phyloP scores from a whole-genome alignment of 306 rosid genomes.

The Casuarina glauca region DNA sequence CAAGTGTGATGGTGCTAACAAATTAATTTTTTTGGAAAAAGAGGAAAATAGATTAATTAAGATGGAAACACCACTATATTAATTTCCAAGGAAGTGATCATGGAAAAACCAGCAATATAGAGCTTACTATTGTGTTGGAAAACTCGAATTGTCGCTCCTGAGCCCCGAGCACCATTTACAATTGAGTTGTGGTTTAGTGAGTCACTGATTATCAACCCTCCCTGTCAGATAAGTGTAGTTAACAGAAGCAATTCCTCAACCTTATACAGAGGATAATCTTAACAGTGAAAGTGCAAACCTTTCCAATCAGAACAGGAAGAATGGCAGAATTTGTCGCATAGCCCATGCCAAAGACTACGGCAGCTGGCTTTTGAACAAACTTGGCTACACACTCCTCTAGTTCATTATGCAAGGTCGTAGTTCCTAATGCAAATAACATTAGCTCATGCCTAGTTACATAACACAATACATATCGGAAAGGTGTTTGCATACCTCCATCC shows the following conservation, averaged over 20 bases:
- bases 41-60: constrained; percentile 2
- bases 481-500: constrained; percentile 62
- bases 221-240: constrained; percentile 40
- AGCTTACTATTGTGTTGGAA: constrained; percentile 74
- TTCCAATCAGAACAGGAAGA: constrained; percentile 75
- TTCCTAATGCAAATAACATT: constrained; percentile 43
- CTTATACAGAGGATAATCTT: not conserved
- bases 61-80: not conserved
- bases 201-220: constrained; percentile 85
- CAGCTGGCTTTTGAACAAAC: constrained; percentile 73
- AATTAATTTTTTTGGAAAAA: too few relatives aligned
- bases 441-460: constrained; percentile 6
- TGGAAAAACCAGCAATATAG: not conserved
- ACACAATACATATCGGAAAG: constrained; percentile 17
- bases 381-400: constrained; percentile 73
- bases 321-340: constrained; percentile 86
- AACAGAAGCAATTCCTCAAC: constrained; percentile 4
- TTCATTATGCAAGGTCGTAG: constrained; percentile 62
- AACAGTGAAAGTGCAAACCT: constrained; percentile 42
- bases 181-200: constrained; percentile 90
- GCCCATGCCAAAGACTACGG: constrained; percentile 90
- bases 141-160: constrained; percentile 88
- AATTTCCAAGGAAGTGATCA: not conserved
- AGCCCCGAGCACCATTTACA: constrained; percentile 92
- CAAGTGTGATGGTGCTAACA: constrained; percentile 72